Evolutionary conservation across 2,329 filamentous ascomycete species (phyloP), one percentile per base, ranked within the genome.

Genomic region (Thermoascus crustaceus): DNA sequence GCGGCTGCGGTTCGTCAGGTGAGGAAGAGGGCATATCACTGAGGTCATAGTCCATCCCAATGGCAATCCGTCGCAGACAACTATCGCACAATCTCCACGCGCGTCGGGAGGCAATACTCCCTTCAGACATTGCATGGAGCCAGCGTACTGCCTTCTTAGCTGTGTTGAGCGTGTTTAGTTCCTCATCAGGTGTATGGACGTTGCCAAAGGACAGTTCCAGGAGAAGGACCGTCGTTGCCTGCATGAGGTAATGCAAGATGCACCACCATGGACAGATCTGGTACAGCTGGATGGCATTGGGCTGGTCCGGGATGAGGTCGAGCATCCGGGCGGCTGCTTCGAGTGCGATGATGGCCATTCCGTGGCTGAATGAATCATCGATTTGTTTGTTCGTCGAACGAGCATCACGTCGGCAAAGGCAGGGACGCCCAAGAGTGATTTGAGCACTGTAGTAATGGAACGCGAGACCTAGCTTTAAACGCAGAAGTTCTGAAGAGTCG

Each of bases 161-260:
- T 1, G 56, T 41, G 1, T 41, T 30, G 4, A 68, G 39, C n/a
- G 63, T 58, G 6, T 47, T 45, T 4, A 46, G 45, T 30, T 64
- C 63, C 18, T 60, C 52, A 8, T 60, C 52, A 4, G 65, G 64
- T 45, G 60, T 58, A 42, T 67, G 65, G n/a, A 66, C 56, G 30
- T 50, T 54, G 14, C 60, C 57, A 32, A 67, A 67, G 8, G 64
- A 61, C 4, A 68, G 48, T 44, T 68, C 65, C n/a, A 68, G 57
- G 32, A 68, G 57, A 18, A 68, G 50, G 11, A 68, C 57, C 3
- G 61, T 66, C 3, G 55, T 50, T 2, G 63, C 53, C 45, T 68
- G 66, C 52, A 68, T 66, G 11, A 68, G 48, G 33, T 60, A 64
- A 38, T 68, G 64, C 24, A 68, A 49, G 17, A 66, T 55, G 41